phyloP scores from a whole-genome alignment of 345 rosid species.

The Salix exigua region DNA sequence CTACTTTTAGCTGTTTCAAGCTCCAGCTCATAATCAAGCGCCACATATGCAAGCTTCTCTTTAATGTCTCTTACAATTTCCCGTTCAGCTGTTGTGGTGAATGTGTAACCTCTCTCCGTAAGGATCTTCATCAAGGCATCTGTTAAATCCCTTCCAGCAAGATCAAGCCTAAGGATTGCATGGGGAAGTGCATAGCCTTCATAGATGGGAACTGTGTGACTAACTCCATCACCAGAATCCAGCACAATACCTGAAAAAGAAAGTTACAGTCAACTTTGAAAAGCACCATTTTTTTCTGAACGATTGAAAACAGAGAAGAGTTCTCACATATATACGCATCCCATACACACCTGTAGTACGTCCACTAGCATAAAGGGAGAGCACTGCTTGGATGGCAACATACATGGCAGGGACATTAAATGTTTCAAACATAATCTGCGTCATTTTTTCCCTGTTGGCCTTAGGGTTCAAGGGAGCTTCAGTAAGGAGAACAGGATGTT shows the following conservation, averaged over 20 bases:
- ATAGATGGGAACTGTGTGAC: neutral
- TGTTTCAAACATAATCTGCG: neutral
- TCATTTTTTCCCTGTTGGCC: neutral
- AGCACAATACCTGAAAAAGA: constrained; percentile 7
- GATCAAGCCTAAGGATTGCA: constrained; percentile 63
- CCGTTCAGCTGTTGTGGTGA: constrained; percentile 35
- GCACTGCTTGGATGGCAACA: constrained; percentile 11
- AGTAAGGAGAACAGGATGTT: neutral
- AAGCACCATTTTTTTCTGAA: neutral
- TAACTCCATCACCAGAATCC: constrained; percentile 56
- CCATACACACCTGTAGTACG: constrained; percentile 55
- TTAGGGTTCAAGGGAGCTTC: neutral
- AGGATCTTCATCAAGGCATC: constrained; percentile 63
- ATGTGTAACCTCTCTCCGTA: constrained; percentile 37
- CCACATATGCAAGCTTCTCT: neutral
- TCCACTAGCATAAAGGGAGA: constrained; percentile 63
- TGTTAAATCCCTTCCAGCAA: constrained; percentile 59
- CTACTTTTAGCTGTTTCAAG: constrained; percentile 35
- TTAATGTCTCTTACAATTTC: neutral
- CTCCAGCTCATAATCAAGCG: constrained; percentile 35
- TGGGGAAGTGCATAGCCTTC: constrained; percentile 60
- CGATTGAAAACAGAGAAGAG: constrained; percentile 12
- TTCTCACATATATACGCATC: neutral
- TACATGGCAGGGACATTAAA: neutral
- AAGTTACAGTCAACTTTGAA: neutral